Conservation (phyloP, 2,329 filamentous ascomycete genomes). For the Apiospora sp. region DNA sequence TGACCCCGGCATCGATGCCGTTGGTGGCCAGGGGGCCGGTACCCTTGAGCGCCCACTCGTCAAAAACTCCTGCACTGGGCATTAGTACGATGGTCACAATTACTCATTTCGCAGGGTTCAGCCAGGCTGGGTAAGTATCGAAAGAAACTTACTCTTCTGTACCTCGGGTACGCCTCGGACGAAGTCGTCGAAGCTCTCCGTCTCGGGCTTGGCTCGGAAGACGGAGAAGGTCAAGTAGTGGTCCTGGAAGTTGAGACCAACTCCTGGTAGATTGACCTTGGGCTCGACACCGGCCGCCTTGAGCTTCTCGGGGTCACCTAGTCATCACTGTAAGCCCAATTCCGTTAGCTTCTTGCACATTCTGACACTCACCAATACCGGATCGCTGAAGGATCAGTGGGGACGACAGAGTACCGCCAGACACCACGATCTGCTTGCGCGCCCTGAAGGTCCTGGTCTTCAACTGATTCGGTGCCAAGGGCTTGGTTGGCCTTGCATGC, state of each 20-base stretch:
- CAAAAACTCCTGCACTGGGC: constrained; percentile 63
- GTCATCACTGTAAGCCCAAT: background rate
- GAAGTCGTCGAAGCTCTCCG: constrained; percentile 84
- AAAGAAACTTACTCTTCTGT: constrained; percentile 64
- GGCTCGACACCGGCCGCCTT: constrained; percentile 72
- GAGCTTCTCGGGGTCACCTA: constrained; percentile 74
- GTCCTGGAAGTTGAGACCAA: constrained; percentile 80
- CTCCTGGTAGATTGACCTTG: constrained; percentile 74
- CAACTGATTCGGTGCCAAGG: constrained; percentile 62
- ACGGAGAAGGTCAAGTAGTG: constrained; percentile 77
- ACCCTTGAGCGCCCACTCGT: constrained; percentile 82
- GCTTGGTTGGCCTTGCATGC: constrained; percentile 65
- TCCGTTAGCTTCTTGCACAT: no score
- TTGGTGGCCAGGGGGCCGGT: constrained; percentile 81
- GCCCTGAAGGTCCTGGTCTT: constrained; percentile 67
- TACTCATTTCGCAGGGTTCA: background rate
- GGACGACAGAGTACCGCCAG: constrained; percentile 75
- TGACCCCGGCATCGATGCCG: constrained; percentile 81
- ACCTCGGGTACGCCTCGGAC: constrained; percentile 75
- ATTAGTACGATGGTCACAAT: background rate
- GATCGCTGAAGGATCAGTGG: constrained; percentile 79
- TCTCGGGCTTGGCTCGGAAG: constrained; percentile 76
- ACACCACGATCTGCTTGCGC: constrained; percentile 77
- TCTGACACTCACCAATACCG: constrained; percentile 60
- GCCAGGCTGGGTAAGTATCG: no score